A percentile compares a stretch with the other conserved stretches of the same genome.
Conservation (phyloP, 2,329 filamentous ascomycete genomes). For the Fusarium begoniae region DNA sequence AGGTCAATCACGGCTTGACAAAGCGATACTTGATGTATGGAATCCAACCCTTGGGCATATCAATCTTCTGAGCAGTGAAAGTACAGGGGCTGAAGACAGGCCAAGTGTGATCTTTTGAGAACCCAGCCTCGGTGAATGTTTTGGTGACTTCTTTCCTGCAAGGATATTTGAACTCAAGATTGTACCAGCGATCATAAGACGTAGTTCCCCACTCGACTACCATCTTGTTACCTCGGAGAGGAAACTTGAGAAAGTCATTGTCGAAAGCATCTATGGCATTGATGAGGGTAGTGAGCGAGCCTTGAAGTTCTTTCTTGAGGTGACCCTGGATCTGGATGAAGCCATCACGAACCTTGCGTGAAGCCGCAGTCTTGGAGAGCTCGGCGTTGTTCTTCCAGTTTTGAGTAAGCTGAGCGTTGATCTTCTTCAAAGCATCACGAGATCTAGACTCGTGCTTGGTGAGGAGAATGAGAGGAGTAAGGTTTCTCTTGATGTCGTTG, state of each 20-base stretch:
- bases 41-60: slow-evolving; percentile 23
- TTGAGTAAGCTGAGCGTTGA: slow-evolving; percentile 15
- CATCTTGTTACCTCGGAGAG: slow-evolving; percentile 19
- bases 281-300: not conserved
- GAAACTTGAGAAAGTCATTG: slow-evolving; percentile 15
- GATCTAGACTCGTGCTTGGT: slow-evolving; percentile 12
- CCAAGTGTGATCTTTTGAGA: slow-evolving; percentile 15
- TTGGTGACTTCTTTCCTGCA: slow-evolving; percentile 12
- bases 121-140: slow-evolving; percentile 13
- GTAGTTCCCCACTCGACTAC: slow-evolving; percentile 15
- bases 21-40: slow-evolving; percentile 32
- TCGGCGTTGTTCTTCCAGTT: slow-evolving; percentile 31
- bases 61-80: slow-evolving; percentile 14
- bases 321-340: slow-evolving; percentile 12
- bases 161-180: slow-evolving; percentile 29
- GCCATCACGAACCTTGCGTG: slow-evolving; percentile 25
- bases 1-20: not conserved
- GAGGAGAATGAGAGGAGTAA: slow-evolving; percentile 6
- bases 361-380: slow-evolving; percentile 9
- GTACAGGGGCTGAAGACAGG: slow-evolving; percentile 18
- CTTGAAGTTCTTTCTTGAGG: slow-evolving; percentile 6
- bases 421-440: not conserved
- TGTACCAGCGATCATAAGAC: slow-evolving; percentile 18
- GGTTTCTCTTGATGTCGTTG: slow-evolving; percentile 9
- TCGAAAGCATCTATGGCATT: slow-evolving; percentile 14